These are phyloP conservation scores for Cucumis sativus DNA, from an alignment of 306 rosid genomes.

Conservation along the genomic window DNA sequence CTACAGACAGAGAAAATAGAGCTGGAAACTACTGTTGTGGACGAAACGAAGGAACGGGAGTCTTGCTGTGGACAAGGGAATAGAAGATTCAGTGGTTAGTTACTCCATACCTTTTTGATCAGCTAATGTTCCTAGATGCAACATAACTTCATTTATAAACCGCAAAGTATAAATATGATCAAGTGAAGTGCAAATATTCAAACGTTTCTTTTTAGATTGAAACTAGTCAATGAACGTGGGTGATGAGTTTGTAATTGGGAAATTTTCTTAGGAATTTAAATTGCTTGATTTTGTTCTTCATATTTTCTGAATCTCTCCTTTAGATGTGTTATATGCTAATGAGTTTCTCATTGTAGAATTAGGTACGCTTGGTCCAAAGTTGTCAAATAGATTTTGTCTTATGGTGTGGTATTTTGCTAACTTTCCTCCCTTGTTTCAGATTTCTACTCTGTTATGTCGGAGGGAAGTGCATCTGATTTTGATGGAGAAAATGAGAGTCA, in stretches of 20 bases:
- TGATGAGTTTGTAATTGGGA: neutral
- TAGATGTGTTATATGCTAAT: neutral
- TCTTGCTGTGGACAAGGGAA: constrained; percentile 84
- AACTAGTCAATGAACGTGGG: neutral
- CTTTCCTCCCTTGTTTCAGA: constrained; percentile 31
- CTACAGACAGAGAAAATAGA: constrained; percentile 90
- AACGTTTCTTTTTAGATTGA: neutral
- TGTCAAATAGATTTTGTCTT: neutral
- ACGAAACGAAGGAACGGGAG: constrained; percentile 97
- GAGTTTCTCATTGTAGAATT: neutral
- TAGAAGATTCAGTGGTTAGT: constrained; percentile 89
- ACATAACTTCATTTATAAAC: neutral
- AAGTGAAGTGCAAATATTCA: neutral
- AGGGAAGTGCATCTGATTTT: constrained; percentile 81
- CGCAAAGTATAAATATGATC: neutral
- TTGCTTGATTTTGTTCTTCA: neutral
- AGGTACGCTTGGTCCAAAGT: neutral
- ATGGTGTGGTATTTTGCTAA: neutral
- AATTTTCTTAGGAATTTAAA: neutral
- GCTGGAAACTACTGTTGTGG: constrained; percentile 95
- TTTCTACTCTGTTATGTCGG: constrained; percentile 93
- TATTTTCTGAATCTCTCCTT: neutral
- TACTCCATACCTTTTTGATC: constrained; percentile 5
- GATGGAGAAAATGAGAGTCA: constrained; percentile 93
- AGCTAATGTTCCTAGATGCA: neutral